Percentiles rank a stretch among this genome's conserved stretches.
Conservation (phyloP, 2,329 filamentous ascomycete genomes). For the Colletotrichum sp. region DNA sequence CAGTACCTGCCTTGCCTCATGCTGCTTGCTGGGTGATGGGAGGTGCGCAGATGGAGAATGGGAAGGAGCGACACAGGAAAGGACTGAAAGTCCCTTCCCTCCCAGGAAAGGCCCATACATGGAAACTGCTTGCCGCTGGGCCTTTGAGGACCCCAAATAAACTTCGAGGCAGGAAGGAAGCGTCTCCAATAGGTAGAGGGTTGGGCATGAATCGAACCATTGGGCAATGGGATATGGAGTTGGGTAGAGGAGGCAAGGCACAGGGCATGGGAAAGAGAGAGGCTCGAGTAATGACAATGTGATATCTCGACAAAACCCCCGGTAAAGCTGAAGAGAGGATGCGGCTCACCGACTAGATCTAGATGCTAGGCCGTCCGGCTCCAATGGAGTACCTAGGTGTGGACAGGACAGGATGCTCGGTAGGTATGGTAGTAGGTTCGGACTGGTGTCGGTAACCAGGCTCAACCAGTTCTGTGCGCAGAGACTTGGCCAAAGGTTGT, state of each 20-base stretch:
- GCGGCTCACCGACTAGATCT: conserved; percentile 5
- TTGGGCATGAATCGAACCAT: background rate
- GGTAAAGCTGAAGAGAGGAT: background rate
- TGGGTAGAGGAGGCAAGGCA: background rate
- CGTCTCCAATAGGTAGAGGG: background rate
- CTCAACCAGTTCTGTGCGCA: background rate
- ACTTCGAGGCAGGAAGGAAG: background rate
- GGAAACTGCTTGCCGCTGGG: background rate
- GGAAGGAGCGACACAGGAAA: background rate
- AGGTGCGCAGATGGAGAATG: background rate
- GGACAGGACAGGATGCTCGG: background rate
- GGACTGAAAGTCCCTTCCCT: background rate
- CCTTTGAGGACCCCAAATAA: background rate
- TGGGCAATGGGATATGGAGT: background rate
- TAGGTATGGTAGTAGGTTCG: too few relatives aligned
- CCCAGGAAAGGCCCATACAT: background rate
- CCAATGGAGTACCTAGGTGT: background rate
- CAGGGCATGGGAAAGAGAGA: background rate
- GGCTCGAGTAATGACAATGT: background rate
- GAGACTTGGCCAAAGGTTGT: background rate
- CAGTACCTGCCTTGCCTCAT: background rate
- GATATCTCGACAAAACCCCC: background rate
- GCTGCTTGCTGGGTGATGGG: background rate
- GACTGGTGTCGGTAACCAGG: too few relatives aligned
- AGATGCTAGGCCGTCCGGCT: background rate